Base-by-base conservation (phyloP, 2,329 filamentous ascomycete genomes). In the Epichloe aotearoae region DNA sequence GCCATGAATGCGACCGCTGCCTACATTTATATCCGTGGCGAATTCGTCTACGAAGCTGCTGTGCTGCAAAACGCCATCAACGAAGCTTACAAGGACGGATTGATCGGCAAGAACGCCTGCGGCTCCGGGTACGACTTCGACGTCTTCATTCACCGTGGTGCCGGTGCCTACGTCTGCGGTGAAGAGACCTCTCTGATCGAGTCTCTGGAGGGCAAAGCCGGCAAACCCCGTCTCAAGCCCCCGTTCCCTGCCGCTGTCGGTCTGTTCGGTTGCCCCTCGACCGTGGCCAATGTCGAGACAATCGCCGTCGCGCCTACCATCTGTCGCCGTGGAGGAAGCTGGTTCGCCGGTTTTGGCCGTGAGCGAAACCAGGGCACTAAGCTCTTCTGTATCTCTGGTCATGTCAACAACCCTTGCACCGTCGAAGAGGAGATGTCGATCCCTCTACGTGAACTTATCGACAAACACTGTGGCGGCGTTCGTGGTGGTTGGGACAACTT, bases 351-450 rank as follows among this genome's bases (percentile, higher is more conserved):
- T 49, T 97, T 98, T 65, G 93, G 93, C 49, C 89, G 93, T 60
- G 91, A 97, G 74, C 84, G 93, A 58, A 98, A 98, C 73, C 80
- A 88, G 61, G 93, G 93, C 62, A 98, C 93, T 57, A 98, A 98
- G 77, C 85, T 98, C 41, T 98, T 86, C 76, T 96, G 90, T 70
- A 97, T 98, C 67, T 97, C 91, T 50, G 93, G 93, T 30, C 88
- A 97, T 69, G 93, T 98, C 74, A 98, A 98, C 79, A 94, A 97
- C 75, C 93, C 93, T 50, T 88, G 82, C 69, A 97, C 93, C 1
- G 93, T 98, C 54, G 93, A 98, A 71, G 93, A 98, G 73, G 93
- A 98, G 73, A 98, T 98, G 93, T 95, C 88, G 49, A 98, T 98
- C 59, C 86, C 93, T 42, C 81, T 98, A 54, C 84, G 87, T 43